A percentile compares a stretch with the other conserved stretches of the same genome.
Conservation (phyloP, 768 basidiomycete genomes). For the Suillus subalutaceus region DNA sequence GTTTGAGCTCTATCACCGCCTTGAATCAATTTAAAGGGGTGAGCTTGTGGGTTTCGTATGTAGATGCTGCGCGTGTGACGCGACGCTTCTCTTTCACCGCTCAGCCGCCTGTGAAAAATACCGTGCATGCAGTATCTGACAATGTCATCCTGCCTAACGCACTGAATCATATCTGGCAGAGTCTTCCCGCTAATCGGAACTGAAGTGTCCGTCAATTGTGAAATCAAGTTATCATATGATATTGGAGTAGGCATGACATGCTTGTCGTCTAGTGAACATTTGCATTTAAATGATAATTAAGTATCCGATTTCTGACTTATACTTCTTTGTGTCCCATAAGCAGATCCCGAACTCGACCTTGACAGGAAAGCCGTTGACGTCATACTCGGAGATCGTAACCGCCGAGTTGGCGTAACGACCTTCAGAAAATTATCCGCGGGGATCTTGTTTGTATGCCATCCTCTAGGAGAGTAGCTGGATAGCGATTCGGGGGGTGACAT, state of each 20-base stretch:
- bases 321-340: neutral
- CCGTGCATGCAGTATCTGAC: neutral
- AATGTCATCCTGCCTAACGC: neutral
- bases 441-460: neutral
- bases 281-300: neutral
- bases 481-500: slow-evolving; percentile 4
- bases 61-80: neutral
- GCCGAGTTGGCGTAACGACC: neutral
- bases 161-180: neutral
- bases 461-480: slow-evolving; percentile 12
- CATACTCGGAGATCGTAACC: slow-evolving; percentile 5
- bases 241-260: neutral
- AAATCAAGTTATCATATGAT: neutral
- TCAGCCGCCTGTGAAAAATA: neutral
- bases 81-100: neutral
- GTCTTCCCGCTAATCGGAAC: neutral
- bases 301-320: neutral
- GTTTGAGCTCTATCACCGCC: neutral
- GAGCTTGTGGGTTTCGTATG: neutral
- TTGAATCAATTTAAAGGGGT: neutral
- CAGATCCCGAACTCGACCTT: slow-evolving; percentile 3
- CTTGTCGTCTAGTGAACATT: neutral
- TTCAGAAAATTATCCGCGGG: neutral
- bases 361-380: neutral
- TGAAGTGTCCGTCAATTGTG: neutral